Conservation (phyloP, 192 early-diverging fungal species). For the Coemansia biformis region DNA sequence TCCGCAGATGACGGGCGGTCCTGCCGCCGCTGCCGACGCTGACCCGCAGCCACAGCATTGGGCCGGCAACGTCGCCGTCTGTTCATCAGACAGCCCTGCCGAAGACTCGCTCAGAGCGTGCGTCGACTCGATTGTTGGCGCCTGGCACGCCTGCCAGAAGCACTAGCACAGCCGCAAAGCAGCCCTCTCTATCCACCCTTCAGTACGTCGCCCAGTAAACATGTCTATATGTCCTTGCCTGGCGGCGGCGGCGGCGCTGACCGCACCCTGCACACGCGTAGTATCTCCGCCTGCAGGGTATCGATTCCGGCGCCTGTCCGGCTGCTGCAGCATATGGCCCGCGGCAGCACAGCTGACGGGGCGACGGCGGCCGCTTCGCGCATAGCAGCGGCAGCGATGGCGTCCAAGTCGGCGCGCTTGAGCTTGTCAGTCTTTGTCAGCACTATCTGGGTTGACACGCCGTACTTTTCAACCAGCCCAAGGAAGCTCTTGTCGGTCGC, state of each 20-base stretch:
- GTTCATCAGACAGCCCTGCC: constrained; percentile 32
- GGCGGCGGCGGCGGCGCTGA: background rate
- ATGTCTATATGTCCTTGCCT: background rate
- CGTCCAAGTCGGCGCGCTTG: constrained; percentile 17
- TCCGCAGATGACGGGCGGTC: constrained; percentile 6
- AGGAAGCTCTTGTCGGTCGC: constrained; percentile 37
- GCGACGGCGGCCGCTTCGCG: constrained; percentile 14
- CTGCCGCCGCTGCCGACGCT: background rate
- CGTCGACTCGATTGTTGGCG: constrained; percentile 11
- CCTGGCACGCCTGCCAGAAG: constrained; percentile 7
- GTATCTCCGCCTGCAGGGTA: constrained; percentile 30
- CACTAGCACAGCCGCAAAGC: too few species aligned
- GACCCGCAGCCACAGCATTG: background rate
- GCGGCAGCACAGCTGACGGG: constrained; percentile 20
- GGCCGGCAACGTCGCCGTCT: constrained; percentile 12
- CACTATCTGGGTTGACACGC: constrained; percentile 27
- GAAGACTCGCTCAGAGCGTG: constrained; percentile 11
- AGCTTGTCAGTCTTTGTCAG: constrained; percentile 51
- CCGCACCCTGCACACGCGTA: constrained; percentile 20
- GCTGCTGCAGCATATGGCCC: constrained; percentile 24
- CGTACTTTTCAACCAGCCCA: constrained; percentile 28
- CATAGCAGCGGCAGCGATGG: constrained; percentile 4
- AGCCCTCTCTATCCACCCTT: too few species aligned
- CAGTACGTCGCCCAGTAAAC: too few species aligned
- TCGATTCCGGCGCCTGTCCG: constrained; percentile 26